These are phyloP conservation scores for Dendrobium chrysotoxum DNA, from an alignment of 106 monocot genomes.

Conservation along the genomic window DNA sequence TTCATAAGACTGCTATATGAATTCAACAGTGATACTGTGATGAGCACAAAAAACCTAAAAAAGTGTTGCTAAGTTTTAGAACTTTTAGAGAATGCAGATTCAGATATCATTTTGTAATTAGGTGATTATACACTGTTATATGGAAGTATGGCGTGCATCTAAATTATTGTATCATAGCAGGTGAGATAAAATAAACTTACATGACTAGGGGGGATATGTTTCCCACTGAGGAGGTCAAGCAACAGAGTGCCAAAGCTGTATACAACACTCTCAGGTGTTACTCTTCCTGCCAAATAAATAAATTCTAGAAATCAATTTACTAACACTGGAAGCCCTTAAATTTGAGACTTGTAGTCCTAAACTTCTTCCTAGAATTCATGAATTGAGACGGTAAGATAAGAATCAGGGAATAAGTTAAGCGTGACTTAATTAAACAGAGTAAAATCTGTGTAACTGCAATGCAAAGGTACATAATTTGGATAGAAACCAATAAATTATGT, in stretches of 20 bases:
- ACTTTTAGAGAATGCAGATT: neutral
- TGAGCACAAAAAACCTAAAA: neutral
- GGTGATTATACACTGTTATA: neutral
- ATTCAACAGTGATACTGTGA: neutral
- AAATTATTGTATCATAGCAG: neutral
- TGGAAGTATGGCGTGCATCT: neutral
- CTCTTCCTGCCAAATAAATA: slow-evolving; percentile 40
- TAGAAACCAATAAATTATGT: neutral
- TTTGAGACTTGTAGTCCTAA: neutral
- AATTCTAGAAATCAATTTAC: neutral
- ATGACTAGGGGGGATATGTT: slow-evolving; percentile 81
- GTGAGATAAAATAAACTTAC: slow-evolving; percentile 25
- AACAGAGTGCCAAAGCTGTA: slow-evolving; percentile 75
- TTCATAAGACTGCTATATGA: neutral
- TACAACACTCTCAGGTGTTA: slow-evolving; percentile 67
- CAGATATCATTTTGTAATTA: neutral
- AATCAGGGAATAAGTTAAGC: neutral
- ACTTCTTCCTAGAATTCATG: neutral
- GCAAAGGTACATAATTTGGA: neutral
- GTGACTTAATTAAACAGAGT: neutral
- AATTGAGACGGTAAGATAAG: neutral
- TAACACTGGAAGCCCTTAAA: neutral
- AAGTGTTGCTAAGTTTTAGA: neutral
- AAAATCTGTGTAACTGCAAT: neutral
- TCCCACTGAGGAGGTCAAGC: slow-evolving; percentile 76